These are phyloP conservation scores for Mycena epipterygia DNA, from an alignment of 768 basidiomycete genomes.

Conservation along the genomic window DNA sequence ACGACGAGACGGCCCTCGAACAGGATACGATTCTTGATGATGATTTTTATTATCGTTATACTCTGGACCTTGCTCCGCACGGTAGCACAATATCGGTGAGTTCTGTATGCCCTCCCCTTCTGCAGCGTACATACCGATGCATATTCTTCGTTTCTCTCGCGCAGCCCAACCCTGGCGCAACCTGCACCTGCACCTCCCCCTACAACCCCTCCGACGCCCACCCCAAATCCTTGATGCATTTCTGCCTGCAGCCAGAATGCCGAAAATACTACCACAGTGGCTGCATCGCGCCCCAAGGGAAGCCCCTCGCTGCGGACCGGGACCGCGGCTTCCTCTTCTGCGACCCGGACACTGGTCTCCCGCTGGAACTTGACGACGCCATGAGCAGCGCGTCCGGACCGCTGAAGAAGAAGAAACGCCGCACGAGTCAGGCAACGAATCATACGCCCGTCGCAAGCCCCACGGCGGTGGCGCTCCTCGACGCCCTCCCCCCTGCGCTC, in stretches of 20 bases:
- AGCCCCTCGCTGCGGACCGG: not conserved
- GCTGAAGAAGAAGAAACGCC: conserved; percentile 30
- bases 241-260: conserved; percentile 68
- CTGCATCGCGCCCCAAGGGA: conserved; percentile 55
- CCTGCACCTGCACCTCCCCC: conserved; percentile 61
- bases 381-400: conserved; percentile 8
- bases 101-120: not conserved
- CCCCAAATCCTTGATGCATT: conserved; percentile 58
- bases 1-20: conserved; percentile 54
- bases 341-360: conserved; percentile 30
- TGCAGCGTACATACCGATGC: not conserved
- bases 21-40: conserved; percentile 55
- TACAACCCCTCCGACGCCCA: conserved; percentile 59
- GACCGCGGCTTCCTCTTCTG: conserved; percentile 33
- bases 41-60: conserved; percentile 64
- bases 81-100: conserved; percentile 52
- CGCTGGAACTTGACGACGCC: not conserved
- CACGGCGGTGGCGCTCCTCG: conserved; percentile 24
- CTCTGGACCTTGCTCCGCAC: conserved; percentile 53
- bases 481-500: conserved; percentile 53
- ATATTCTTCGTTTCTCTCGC: not conserved
- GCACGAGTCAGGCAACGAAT: conserved; percentile 16
- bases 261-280: conserved; percentile 60
- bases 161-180: conserved; percentile 58
- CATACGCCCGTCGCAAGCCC: not conserved